Base-by-base conservation (phyloP, 2,329 filamentous ascomycete species). In the Stagonosporopsis vannaccii region DNA sequence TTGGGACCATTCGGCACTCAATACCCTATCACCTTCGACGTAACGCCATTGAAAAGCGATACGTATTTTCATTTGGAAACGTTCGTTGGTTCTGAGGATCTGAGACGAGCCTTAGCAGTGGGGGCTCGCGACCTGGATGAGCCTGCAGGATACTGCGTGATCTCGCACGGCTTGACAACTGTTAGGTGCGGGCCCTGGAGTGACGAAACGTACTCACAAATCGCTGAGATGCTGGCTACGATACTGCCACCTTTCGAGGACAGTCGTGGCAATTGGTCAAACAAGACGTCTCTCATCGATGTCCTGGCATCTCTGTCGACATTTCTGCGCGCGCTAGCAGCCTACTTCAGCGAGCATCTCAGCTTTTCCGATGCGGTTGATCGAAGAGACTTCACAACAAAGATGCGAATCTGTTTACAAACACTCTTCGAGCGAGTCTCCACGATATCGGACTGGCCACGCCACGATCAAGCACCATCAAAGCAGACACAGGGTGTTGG, bases 81-180 rank as follows among this genome's bases (percentile, higher is more conserved):
- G 4, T 84, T 87, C 56, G 76, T 87, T 54, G 85, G 85, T 25
- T 84, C 83, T 61, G 84, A 83, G 3, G 80, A 83, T 23, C 80
- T 87, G 42, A 67, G 72, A 15, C 77, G 75, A 32, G 80, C 80
- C 32, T 61, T 87, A 5, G 58, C 43, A 7, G 39, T 51, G 11
- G 43, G 48, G 6, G 49, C 56, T 40, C 67, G 81, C 36, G 69
- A 83, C 59, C 56, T 85, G 23, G 80, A 84, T 56, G 63, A 70
- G 26, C 63, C 68, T 44, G 69, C 71, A 33, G 78, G 80, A 13
- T 67, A 73, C 46, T 65, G 70, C 75, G 47, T 64, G 6, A 71
- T 86, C 19, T 60, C 65, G 7, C 58, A 79, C 28, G 68, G 68
- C 13, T 67, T 72, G 20, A 63, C 68, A 28, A 67, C 55, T 3